These are phyloP conservation scores for Babjeviella inositovora DNA, from an alignment of 805 yeast genomes.

Conservation along the genomic window DNA sequence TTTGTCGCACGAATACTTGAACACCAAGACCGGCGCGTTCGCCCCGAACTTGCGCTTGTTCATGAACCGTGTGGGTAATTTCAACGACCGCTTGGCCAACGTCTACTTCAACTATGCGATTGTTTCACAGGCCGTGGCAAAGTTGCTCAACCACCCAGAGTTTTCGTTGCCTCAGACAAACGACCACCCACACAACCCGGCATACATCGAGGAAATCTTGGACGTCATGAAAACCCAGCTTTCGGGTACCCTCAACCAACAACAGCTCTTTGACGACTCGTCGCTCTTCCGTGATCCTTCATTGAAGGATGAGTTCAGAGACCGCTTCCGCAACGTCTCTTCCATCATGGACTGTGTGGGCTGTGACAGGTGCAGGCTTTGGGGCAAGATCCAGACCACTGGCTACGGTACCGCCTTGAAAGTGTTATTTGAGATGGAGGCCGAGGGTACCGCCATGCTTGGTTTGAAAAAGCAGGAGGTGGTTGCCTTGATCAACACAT, in stretches of 20 bases:
- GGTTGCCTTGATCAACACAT: conserved; percentile 82
- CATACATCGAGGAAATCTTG: conserved; percentile 9
- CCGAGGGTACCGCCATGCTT: conserved; percentile 23
- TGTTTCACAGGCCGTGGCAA: conserved; percentile 66
- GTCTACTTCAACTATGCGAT: conserved; percentile 87
- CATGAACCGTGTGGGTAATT: conserved; percentile 79
- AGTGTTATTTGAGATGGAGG: conserved; percentile 60
- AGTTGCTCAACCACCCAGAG: no score
- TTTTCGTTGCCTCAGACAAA: no score
- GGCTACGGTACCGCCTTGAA: conserved; percentile 97
- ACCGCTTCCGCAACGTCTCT: conserved; percentile 77
- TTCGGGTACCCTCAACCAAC: conserved; percentile 7
- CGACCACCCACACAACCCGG: conserved; percentile 4
- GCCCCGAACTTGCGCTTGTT: conserved; percentile 72
- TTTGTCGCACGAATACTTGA: conserved; percentile 67
- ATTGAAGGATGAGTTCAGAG: conserved; percentile 74
- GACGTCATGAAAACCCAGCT: conserved; percentile 10
- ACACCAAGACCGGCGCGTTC: conserved; percentile 61
- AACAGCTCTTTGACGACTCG: conserved; percentile 31
- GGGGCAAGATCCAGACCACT: conserved; percentile 96
- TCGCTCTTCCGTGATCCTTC: conserved; percentile 26
- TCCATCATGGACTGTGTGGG: conserved; percentile 97
- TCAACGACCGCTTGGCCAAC: conserved; percentile 80
- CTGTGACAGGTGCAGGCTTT: conserved; percentile 91
- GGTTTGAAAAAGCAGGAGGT: conserved; percentile 66